Evolutionary conservation across 805 yeast species (phyloP), one percentile per base, ranked within the genome.

Genomic region (Candida schatavii): DNA sequence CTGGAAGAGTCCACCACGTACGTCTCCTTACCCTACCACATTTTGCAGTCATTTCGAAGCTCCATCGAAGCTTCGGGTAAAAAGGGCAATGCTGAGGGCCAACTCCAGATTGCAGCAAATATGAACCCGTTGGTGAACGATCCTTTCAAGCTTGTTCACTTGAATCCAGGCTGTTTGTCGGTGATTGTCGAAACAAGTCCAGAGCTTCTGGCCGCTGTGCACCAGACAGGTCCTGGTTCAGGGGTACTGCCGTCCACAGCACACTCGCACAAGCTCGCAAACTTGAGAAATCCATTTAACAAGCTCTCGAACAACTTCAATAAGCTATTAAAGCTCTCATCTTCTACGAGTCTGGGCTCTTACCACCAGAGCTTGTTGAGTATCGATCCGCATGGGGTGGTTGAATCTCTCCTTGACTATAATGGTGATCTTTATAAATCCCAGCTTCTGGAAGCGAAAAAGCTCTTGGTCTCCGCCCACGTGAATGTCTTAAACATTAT

Each of bases 111-210:
- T 17, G 85, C 82, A 0, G 79, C 82, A 34, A 68, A 68, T 35
- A 66, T 78, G 22, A 78, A 76, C 44, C 80, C 83, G 0, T 56
- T 79, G 40, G 46, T 59, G 32, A 72, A 80, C 3, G 85, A 79
- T 50, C 75, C 78, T 1, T 78, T 74, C 50, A 67, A 68, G 41
- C 61, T 68, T 21, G 79, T 78, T 17, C 78, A 73, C 49, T 57
- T 78, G 41, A 77, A 73, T 15, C 82, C 83, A 0, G 82, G 85
- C 0, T 78, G 83, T 47, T 45, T 72, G 11, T 59, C 59, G 6
- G 48, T 46, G 25, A 49, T 54, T 13, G 35, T 55, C 9, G 57
- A 47, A 15, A 27, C 53, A 13, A 14, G 21, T 5, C 42, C 5
- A 13, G 39, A 35, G n/a, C 41, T 40, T 23, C 32, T 40, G n/a